Evolutionary conservation across 164 flowering plant species (phyloP), one percentile per base, ranked within the genome.

Genomic region (Taxillus chinensis): DNA sequence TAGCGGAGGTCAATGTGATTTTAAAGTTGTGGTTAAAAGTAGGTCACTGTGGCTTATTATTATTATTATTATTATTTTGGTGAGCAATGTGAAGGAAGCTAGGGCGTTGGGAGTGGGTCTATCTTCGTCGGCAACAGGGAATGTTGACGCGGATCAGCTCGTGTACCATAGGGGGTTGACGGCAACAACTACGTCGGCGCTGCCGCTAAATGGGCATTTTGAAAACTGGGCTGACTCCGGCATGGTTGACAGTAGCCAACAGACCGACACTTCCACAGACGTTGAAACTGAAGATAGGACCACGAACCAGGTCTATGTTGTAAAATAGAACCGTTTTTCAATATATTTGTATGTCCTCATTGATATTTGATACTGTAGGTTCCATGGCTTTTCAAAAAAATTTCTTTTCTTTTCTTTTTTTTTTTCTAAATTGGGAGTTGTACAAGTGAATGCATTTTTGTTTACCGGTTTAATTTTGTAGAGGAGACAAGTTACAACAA

Each of bases 201-300:
- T 59, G 69, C 69, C 16, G 14, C 74, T 5, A 27, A 76, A 71
- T 43, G 80, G 78, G 38, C 77, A 71, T 58, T 75, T 86, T 66
- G 92, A 86, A 75, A 78, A 78, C 63, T 85, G 89, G 90, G 90
- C 76, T 37, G 96, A 88, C 7, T 86, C 93, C 43, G 96, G 81
- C 7, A 67, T 86, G 75, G 90, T 78, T 2, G 89, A 81, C 62
- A 73, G 77, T 40, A 84, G 92, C 74, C 96, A 83, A 67, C 87
- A 78, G 57, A 89, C 95, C 55, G 96, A 89, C 67, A 83, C 89
- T 12, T 87, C 95, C 27, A 87, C 95, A 60, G 92, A 87, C 74
- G 70, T 79, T 41, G 96, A 90, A 56, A 79, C 80, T 60, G 96
- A 89, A 70, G 89, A 86, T 59, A 86, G 67, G 68, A 80, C 71